Conservation (phyloP, 129 eudicot species). For the Rutidosis leptorrhynchoides region DNA sequence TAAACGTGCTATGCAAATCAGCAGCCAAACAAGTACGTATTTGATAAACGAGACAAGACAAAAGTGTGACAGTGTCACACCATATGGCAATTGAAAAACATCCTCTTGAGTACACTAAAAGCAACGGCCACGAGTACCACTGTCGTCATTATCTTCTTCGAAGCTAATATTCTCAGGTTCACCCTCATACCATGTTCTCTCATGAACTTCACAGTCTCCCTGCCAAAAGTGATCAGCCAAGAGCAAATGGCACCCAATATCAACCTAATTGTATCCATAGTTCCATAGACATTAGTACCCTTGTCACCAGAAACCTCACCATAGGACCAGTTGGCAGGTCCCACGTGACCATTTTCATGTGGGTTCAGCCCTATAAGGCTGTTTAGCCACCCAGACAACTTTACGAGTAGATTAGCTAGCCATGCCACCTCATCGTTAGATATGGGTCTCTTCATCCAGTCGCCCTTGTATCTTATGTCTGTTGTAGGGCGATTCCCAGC, state of each 20-base stretch:
- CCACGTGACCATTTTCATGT: conserved; percentile 26
- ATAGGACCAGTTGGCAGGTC: conserved; percentile 41
- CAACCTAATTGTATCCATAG: conserved; percentile 42
- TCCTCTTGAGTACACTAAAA: conserved; percentile 48
- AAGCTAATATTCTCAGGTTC: conserved; percentile 76
- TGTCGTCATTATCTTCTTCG: conserved; percentile 57
- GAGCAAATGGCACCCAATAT: conserved; percentile 33
- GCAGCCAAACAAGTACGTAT: neutral
- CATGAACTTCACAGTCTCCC: conserved; percentile 47
- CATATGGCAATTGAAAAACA: conserved; percentile 19
- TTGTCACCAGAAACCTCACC: conserved; percentile 48
- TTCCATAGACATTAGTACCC: conserved; percentile 38
- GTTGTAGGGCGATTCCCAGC: conserved; percentile 38
- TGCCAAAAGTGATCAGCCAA: conserved; percentile 32
- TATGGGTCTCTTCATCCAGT: conserved; percentile 87
- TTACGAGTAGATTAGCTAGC: conserved; percentile 75
- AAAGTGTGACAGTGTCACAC: conserved; percentile 6
- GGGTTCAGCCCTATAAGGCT: conserved; percentile 57
- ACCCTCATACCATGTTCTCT: conserved; percentile 69
- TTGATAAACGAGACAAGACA: neutral
- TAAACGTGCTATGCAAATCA: neutral
- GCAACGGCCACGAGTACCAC: conserved; percentile 41
- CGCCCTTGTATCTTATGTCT: conserved; percentile 27
- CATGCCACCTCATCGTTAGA: conserved; percentile 85
- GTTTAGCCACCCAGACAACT: conserved; percentile 61